phyloP scores from a whole-genome alignment of 495 filamentous ascomycete genomes.

The Tuber aestivum region DNA sequence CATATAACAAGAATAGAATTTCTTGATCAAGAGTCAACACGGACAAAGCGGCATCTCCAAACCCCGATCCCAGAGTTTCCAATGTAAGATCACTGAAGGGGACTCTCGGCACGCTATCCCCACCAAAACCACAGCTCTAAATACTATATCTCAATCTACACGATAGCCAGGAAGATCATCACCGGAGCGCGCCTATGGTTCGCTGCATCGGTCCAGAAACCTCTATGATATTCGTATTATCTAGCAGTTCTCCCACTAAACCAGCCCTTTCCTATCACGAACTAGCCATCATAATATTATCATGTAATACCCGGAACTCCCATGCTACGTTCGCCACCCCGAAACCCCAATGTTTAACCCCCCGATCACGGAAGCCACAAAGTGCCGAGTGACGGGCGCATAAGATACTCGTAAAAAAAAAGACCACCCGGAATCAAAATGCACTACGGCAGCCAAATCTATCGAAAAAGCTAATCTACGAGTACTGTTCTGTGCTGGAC shows the following conservation, averaged over 20 bases:
- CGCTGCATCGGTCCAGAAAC: not conserved
- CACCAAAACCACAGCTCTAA: not conserved
- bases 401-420: not conserved
- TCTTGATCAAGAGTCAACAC: not conserved
- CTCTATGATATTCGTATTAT: not conserved
- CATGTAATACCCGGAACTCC: not conserved
- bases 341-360: not conserved
- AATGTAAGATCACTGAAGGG: not conserved
- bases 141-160: not conserved
- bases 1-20: not conserved
- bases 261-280: not conserved
- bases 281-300: no score
- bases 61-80: not conserved
- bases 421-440: no score
- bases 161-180: not conserved
- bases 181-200: not conserved
- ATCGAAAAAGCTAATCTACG: not conserved
- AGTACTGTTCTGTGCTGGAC: not conserved
- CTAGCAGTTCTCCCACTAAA: not conserved
- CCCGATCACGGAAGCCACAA: not conserved
- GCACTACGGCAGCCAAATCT: no score
- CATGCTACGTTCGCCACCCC: not conserved
- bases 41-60: not conserved
- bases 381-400: not conserved
- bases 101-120: not conserved